Evolutionary conservation across 1,139 yeast species (phyloP), one percentile per base, ranked within the genome.

Genomic region (Candida frijolesensis): DNA sequence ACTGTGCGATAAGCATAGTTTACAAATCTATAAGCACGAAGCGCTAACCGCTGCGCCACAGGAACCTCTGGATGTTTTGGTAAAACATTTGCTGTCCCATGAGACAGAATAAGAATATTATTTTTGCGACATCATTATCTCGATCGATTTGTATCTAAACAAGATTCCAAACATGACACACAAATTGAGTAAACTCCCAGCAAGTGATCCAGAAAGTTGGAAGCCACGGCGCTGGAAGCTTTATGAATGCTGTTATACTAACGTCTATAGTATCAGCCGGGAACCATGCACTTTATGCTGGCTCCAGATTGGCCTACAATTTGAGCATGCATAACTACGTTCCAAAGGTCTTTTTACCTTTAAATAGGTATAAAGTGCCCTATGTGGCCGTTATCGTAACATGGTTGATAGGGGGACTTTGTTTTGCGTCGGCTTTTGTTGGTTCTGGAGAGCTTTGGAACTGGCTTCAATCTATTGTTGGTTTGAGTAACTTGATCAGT

Each of bases 1-100:
- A 74, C 79, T 78, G 79, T 74, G 80, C 74, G 78, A 70, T 72
- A 72, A 77, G 78, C 62, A 74, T 74, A 73, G 74, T 79, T 74
- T 71, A 72, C 61, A 70, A 76, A 73, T 78, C 78, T 74, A 74
- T 74, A 74, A 74, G 79, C 79, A 74, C 79, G 78, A 74, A 74
- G 79, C 79, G 79, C 79, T 74, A 73, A 74, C 79, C 79, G 67
- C 79, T 74, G 79, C 79, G 79, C 79, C 79, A 74, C 78, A 72
- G 71, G 78, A 74, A 78, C 79, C 12, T 18, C 25, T 22, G 15
- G 25, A 16, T n/a, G 29, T 25, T 25, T 6, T 2, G 8, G 4
- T 25, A 2, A 25, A 25, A 25, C 10, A 25, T 25, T 25, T 9
- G 29, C 29, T 2, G 10, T 9, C 2, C 10, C 10, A 25, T 6